Conservation (phyloP, 495 filamentous ascomycete species). For the Alectoria sarmentosa region DNA sequence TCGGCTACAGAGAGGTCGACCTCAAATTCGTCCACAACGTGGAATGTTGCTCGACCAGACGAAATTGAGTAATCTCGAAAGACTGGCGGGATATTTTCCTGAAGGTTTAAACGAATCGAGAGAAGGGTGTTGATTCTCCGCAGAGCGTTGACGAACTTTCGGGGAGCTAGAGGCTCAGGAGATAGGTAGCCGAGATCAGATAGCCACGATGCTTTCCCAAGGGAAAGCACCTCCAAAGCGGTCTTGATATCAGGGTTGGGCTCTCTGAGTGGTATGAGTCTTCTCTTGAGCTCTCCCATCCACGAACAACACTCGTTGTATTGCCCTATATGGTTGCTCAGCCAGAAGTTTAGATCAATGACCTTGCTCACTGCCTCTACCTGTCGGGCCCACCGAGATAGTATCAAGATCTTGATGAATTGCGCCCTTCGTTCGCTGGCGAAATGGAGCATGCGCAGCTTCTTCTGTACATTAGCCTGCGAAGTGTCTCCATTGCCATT, state of each 20-base stretch:
- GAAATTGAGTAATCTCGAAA: slow-evolving; percentile 68
- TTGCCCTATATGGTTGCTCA: slow-evolving; percentile 49
- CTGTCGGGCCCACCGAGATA: slow-evolving; percentile 80
- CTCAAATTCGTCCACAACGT: slow-evolving; percentile 78
- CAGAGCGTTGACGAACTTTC: slow-evolving; percentile 58
- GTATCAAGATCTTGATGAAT: slow-evolving; percentile 86
- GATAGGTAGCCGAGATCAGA: slow-evolving; percentile 76
- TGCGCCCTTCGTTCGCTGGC: slow-evolving; percentile 55
- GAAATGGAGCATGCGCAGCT: slow-evolving; percentile 66
- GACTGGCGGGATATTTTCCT: slow-evolving; percentile 63
- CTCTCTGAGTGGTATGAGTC: slow-evolving; percentile 55
- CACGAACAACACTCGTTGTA: slow-evolving; percentile 51
- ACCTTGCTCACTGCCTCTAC: slow-evolving; percentile 68
- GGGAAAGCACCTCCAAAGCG: slow-evolving; percentile 74
- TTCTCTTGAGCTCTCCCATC: slow-evolving; percentile 61
- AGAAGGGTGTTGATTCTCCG: slow-evolving; percentile 78
- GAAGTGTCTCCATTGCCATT: slow-evolving; percentile 54
- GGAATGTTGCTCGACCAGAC: slow-evolving; percentile 80
- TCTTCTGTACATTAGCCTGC: slow-evolving; percentile 67
- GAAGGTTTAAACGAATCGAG: slow-evolving; percentile 67
- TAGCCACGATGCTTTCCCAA: slow-evolving; percentile 65
- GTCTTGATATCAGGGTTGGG: slow-evolving; percentile 88
- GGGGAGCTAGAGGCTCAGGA: slow-evolving; percentile 59
- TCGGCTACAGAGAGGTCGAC: slow-evolving; percentile 82
- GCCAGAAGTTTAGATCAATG: slow-evolving; percentile 74